Conservation (phyloP, 2,329 filamentous ascomycete species). For the Fusarium irregulare region DNA sequence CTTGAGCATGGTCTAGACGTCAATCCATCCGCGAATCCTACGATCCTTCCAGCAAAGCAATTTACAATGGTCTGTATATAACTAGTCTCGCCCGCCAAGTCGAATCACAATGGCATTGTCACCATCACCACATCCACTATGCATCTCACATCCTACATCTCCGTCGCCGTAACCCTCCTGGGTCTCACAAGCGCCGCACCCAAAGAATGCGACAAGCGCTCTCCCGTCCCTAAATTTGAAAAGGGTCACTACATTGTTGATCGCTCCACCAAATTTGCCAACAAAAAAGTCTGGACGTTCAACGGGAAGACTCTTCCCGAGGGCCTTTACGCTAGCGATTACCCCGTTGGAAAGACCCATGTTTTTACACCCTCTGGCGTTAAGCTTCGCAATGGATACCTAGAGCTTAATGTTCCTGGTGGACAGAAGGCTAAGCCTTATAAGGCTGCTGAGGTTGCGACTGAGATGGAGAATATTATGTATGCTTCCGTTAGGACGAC, state of each 20-base stretch:
- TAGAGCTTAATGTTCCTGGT: constrained; percentile 46
- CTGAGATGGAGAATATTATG: constrained; percentile 43
- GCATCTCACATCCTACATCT: constrained; percentile 34
- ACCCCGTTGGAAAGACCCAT: constrained; percentile 20
- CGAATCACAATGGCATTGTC: neutral
- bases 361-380: constrained; percentile 32
- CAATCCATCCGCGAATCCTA: constrained; percentile 8
- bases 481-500: constrained; percentile 48
- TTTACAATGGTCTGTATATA: neutral
- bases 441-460: constrained; percentile 40
- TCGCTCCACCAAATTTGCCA: constrained; percentile 34
- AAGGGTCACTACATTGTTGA: constrained; percentile 43
- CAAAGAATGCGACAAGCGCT: constrained; percentile 19
- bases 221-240: constrained; percentile 27
- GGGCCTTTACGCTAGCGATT: constrained; percentile 43
- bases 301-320: constrained; percentile 36
- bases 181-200: constrained; percentile 30
- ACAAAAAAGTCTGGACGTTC: constrained; percentile 42
- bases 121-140: neutral
- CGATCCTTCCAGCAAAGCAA: neutral
- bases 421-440: constrained; percentile 44
- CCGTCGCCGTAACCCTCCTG: constrained; percentile 21
- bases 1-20: constrained; percentile 21
- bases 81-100: neutral
- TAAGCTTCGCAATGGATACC: constrained; percentile 43